Conservation (phyloP, 805 yeast species). For the Candida vaughaniae region DNA sequence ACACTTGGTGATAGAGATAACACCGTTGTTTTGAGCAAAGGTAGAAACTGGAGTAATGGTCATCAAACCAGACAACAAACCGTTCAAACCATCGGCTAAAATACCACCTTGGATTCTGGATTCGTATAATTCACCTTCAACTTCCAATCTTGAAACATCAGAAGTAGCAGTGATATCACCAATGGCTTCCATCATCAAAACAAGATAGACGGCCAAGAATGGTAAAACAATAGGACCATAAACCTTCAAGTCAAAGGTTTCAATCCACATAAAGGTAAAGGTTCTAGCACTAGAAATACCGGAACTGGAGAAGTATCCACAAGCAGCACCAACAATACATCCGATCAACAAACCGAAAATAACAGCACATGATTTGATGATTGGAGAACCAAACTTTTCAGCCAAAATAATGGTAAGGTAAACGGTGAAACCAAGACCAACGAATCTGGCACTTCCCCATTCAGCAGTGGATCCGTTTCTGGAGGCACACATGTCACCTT, state of each 20-base stretch:
- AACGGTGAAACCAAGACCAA: slow-evolving; percentile 87
- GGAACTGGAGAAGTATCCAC: slow-evolving; percentile 65
- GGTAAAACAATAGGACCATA: slow-evolving; percentile 89
- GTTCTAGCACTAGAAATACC: slow-evolving; percentile 71
- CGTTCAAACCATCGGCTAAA: slow-evolving; percentile 83
- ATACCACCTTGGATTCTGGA: slow-evolving; percentile 92
- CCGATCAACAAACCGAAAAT: slow-evolving; percentile 82
- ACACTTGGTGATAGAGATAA: slow-evolving; percentile 86
- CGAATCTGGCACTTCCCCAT: slow-evolving; percentile 85
- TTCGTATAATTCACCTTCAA: slow-evolving; percentile 79
- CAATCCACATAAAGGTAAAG: slow-evolving; percentile 84
- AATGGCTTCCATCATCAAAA: slow-evolving; percentile 87
- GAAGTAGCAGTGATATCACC: slow-evolving; percentile 95
- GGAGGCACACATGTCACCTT: slow-evolving; percentile 31
- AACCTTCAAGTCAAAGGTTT: slow-evolving; percentile 71
- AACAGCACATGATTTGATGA: slow-evolving; percentile 92
- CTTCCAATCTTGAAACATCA: slow-evolving; percentile 83
- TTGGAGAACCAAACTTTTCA: slow-evolving; percentile 90
- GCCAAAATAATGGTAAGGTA: slow-evolving; percentile 68
- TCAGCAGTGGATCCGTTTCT: slow-evolving; percentile 41
- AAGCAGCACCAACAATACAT: slow-evolving; percentile 89
- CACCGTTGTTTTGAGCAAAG: slow-evolving; percentile 95
- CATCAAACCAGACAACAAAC: slow-evolving; percentile 71
- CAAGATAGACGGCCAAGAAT: slow-evolving; percentile 76
- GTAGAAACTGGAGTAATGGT: slow-evolving; percentile 90